A percentile compares a stretch with the other conserved stretches of the same genome.
Evolutionary conservation across 163 green algal genomes (phyloP).

Genomic region (Scenedesmus sp.): DNA sequence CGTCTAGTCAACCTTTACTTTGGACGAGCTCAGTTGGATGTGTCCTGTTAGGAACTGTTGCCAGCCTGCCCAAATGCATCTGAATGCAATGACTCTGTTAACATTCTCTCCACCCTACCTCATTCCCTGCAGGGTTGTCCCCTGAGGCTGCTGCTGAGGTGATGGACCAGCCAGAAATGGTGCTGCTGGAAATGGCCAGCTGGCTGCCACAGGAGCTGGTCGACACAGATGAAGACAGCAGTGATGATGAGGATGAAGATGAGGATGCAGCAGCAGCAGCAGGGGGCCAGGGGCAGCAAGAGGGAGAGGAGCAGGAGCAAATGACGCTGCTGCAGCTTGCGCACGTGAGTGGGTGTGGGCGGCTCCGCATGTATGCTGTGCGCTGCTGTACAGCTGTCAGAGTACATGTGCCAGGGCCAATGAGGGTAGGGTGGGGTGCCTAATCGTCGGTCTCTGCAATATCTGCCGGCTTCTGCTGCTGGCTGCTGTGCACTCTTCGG

Average conservation of each 20-base stretch:
- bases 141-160: not conserved
- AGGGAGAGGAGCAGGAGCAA: not conserved
- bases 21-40: no score
- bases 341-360: slow-evolving; percentile 4
- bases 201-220: slow-evolving; percentile 1
- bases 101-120: no score
- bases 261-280: not conserved
- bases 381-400: not conserved
- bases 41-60: not conserved
- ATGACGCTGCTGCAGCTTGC: slow-evolving; percentile 38
- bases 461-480: not conserved
- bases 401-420: no score
- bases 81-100: no score
- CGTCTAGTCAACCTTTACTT: no score
- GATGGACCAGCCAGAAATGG: slow-evolving; percentile 1
- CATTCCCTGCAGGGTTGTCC: not conserved
- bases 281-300: not conserved
- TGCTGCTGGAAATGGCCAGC: not conserved
- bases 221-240: not conserved
- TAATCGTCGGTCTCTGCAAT: no score
- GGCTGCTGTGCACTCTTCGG: not conserved
- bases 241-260: not conserved
- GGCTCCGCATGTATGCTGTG: not conserved
- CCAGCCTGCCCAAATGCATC: no score
- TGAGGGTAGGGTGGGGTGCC: no score